Percentiles rank a stretch among this genome's conserved stretches.
phyloP scores from a whole-genome alignment of 2,329 filamentous ascomycete species.

The Onygenales sp. region DNA sequence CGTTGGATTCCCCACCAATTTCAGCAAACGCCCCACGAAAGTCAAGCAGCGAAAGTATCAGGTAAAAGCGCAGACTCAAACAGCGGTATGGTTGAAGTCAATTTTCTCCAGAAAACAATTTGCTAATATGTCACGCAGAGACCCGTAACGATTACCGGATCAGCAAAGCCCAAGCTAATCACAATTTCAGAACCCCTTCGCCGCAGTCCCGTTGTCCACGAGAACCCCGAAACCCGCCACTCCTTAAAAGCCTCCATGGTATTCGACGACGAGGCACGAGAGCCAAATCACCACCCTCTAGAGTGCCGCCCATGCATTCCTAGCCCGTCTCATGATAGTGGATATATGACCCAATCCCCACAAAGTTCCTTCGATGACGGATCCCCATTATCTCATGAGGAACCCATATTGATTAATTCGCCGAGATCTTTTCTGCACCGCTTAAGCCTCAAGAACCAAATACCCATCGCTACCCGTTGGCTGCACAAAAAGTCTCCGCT shows the following conservation, averaged over 20 bases:
- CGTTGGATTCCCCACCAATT: too few species aligned
- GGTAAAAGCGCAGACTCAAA: background rate
- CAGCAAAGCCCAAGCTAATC: background rate
- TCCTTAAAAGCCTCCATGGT: background rate
- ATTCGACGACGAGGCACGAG: background rate
- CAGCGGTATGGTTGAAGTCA: background rate
- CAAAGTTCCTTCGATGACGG: background rate
- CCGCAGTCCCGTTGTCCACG: background rate
- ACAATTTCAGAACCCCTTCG: background rate
- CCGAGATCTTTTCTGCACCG: background rate
- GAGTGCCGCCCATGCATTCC: background rate
- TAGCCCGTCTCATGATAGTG: background rate
- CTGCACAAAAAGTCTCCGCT: constrained; percentile 8
- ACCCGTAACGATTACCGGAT: background rate
- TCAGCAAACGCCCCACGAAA: background rate
- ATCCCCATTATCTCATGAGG: background rate
- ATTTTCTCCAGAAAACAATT: background rate
- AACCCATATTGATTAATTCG: background rate
- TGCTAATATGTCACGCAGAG: background rate
- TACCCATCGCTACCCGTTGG: background rate
- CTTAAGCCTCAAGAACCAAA: background rate
- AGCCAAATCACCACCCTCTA: background rate
- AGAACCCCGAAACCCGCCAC: background rate
- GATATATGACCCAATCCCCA: background rate
- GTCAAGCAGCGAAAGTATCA: background rate